Conservation (phyloP, 768 basidiomycete species). For the Peribolospora baueri region DNA sequence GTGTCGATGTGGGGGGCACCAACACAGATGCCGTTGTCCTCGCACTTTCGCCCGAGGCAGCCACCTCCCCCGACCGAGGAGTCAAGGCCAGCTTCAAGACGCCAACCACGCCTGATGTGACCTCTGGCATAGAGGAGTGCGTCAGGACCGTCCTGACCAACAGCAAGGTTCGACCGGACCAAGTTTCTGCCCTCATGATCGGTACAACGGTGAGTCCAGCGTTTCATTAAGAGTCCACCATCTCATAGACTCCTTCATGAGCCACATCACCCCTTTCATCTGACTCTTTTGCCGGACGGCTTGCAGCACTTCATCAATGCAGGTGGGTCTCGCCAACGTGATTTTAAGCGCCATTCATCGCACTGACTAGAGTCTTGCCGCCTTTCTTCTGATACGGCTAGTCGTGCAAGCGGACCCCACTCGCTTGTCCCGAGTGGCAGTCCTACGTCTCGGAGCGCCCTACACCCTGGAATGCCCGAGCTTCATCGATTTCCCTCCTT, state of each 20-base stretch:
- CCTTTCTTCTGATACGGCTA: no score
- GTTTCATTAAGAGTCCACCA: no score
- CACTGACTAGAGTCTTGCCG: no score
- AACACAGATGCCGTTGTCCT: slow-evolving; percentile 26
- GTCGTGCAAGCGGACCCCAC: slow-evolving; percentile 33
- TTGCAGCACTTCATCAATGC: slow-evolving; percentile 33
- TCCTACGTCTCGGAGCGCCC: slow-evolving; percentile 37
- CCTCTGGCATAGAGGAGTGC: slow-evolving; percentile 33
- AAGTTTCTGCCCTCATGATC: slow-evolving; percentile 31
- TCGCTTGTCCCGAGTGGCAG: slow-evolving; percentile 35
- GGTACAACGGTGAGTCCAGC: slow-evolving; percentile 30
- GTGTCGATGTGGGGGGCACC: slow-evolving; percentile 9
- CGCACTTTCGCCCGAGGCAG: slow-evolving; percentile 15
- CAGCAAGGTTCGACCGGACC: slow-evolving; percentile 19
- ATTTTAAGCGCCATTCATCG: no score
- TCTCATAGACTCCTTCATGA: no score
- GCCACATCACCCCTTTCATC: no score
- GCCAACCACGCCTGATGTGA: slow-evolving; percentile 34
- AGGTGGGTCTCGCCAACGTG: no score
- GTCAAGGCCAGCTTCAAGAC: slow-evolving; percentile 23
- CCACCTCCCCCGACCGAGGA: slow-evolving; percentile 12
- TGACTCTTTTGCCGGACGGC: background rate
- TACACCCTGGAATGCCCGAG: slow-evolving; percentile 34
- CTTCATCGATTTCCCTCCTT: slow-evolving; percentile 29
- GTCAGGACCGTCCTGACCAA: slow-evolving; percentile 26